A percentile compares a stretch with the other conserved stretches of the same genome.
Evolutionary conservation across 352 stramenopile species (phyloP).

Genomic region (Phytophthora macrochlamydospora): DNA sequence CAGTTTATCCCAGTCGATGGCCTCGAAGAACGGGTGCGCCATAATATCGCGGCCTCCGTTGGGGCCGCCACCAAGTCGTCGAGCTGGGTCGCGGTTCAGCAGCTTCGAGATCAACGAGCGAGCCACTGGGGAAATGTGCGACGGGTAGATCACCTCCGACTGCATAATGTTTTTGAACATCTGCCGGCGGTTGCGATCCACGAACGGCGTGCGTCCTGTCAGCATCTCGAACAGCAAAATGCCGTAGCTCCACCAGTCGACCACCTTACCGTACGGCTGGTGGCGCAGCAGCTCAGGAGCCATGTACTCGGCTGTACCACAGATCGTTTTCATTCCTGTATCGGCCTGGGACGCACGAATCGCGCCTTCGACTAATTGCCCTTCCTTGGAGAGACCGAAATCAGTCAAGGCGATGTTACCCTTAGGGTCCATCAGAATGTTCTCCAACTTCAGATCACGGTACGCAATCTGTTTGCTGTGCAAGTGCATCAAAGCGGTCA

Average conservation of each 20-base stretch:
- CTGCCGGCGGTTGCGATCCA: conserved; percentile 86
- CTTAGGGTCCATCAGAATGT: conserved; percentile 90
- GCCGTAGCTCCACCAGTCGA: conserved; percentile 92
- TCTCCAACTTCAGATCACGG: conserved; percentile 90
- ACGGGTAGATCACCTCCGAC: conserved; percentile 87
- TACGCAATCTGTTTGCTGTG: conserved; percentile 91
- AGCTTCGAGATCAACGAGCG: conserved; percentile 88
- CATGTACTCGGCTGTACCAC: conserved; percentile 90
- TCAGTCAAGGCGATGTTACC: conserved; percentile 89
- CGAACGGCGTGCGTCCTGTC: conserved; percentile 85
- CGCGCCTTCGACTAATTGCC: conserved; percentile 78
- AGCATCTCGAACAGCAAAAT: conserved; percentile 92
- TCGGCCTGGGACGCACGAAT: conserved; percentile 84
- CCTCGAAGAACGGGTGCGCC: conserved; percentile 85
- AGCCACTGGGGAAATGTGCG: conserved; percentile 79
- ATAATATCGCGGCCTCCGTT: conserved; percentile 89
- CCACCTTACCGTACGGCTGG: conserved; percentile 89
- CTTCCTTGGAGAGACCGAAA: conserved; percentile 90
- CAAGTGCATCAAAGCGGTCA: conserved; percentile 88
- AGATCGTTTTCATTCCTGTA: conserved; percentile 90
- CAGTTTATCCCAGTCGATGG: conserved; percentile 88
- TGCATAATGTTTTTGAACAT: conserved; percentile 94
- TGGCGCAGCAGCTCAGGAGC: conserved; percentile 83
- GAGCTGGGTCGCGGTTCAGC: conserved; percentile 93
- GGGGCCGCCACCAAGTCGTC: conserved; percentile 90